These are phyloP conservation scores for Panicum virgatum DNA, from an alignment of 202 grass and related monocot species.

Conservation along the genomic window DNA sequence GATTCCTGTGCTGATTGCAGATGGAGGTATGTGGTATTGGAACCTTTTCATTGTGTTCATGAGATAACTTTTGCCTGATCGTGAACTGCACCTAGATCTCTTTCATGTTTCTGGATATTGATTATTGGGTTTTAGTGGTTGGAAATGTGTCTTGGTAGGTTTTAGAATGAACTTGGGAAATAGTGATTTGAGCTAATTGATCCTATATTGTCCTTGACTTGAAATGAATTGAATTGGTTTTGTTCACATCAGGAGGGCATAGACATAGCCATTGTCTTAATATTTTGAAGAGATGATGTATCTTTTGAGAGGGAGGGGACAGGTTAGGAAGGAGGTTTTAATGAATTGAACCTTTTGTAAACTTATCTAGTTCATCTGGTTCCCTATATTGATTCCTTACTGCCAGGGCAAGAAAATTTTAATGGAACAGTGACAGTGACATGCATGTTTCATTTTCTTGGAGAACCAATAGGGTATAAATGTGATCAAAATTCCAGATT, in stretches of 20 bases:
- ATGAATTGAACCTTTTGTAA: background rate
- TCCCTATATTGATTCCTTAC: conserved; percentile 4
- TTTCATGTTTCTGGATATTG: background rate
- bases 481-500: background rate
- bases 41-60: conserved; percentile 6
- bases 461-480: background rate
- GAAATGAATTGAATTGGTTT: conserved; percentile 18
- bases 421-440: background rate
- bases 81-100: background rate
- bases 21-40: conserved; percentile 72
- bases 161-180: background rate
- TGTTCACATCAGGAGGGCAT: background rate
- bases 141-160: background rate
- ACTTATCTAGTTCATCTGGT: conserved; percentile 4
- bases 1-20: conserved; percentile 46
- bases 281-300: background rate
- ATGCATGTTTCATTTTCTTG: background rate
- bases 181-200: background rate
- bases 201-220: background rate
- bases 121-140: background rate
- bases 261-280: background rate
- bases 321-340: background rate
- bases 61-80: background rate
- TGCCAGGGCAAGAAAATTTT: background rate
- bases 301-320: background rate